Evolutionary conservation across 2,329 filamentous ascomycete genomes (phyloP), one percentile per base, ranked within the genome.

Genomic region (Scleromitrula shiraiana): DNA sequence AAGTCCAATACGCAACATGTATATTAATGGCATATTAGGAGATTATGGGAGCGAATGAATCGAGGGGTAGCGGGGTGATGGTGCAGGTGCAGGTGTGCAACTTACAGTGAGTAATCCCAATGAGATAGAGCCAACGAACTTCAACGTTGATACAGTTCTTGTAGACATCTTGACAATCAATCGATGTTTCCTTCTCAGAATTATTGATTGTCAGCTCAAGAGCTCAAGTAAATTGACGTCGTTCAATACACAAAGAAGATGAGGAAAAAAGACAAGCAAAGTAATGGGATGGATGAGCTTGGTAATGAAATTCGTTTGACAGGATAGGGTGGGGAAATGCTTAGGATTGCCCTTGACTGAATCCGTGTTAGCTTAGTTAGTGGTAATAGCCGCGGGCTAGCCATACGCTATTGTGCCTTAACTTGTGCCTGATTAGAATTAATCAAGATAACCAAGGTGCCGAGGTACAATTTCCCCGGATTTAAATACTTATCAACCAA

Each of bases 111-210:
- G 70, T 49, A 96, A 76, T 54, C 91, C 91, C 50, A 96, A 76
- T 60, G 85, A 91, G 57, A 95, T 79, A 43, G 88, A 94, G 62
- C 91, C 91, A 58, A 96, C 85, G 66, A 96, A 95, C 72, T 97
- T 96, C 71, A 86, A 80, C 66, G 85, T 70, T 48, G 87, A 82
- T 62, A 95, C 74, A 62, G 81, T 80, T 60, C 75, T 80, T 59
- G 77, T 79, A 59, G 79, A 74, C 78, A 88, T 85, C 27, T 37
- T 52, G 41, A 14, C 15, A n/a, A 15, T 15, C 15, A 17, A 29
- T 23, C 5, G 27, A 35, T 23, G n/a, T 12, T 27, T 14, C 30
- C 27, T 19, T 29, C 22, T 20, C 14, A 0, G 7, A 29, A 15
- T 22, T 26, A 10, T 19, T 2, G 17, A 15, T 26, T 15, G 20